Evolutionary conservation across 108 stramenopile genomes (phyloP).

Genomic region (Cylindrotheca closterium): DNA sequence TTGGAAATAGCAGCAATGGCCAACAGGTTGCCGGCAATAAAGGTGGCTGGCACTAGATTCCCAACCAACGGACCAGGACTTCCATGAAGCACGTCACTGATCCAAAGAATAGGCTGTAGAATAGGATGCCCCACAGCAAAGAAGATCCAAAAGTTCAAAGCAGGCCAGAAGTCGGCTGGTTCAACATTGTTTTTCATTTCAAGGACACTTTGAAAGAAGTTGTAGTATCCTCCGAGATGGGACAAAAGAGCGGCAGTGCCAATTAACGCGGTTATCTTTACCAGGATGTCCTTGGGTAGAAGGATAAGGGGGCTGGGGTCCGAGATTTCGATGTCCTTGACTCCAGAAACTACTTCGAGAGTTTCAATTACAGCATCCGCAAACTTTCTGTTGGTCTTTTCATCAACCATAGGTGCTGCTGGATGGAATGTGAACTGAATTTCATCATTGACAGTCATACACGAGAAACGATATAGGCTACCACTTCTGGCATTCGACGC

Average conservation of each 20-base stretch:
- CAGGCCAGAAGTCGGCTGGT: conserved; percentile 74
- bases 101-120: conserved; percentile 85
- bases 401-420: conserved; percentile 66
- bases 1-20: conserved; percentile 64
- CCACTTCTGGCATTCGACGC: conserved; percentile 76
- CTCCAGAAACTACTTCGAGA: conserved; percentile 46
- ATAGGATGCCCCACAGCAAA: conserved; percentile 90
- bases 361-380: conserved; percentile 75
- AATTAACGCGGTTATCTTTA: conserved; percentile 42
- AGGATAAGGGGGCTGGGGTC: conserved; percentile 23
- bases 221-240: conserved; percentile 64
- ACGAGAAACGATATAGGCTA: conserved; percentile 67
- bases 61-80: conserved; percentile 74
- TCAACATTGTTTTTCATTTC: conserved; percentile 79
- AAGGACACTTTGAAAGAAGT: conserved; percentile 64
- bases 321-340: conserved; percentile 1
- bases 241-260: conserved; percentile 53
- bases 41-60: conserved; percentile 73
- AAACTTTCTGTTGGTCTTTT: conserved; percentile 59
- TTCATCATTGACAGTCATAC: conserved; percentile 72
- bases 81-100: conserved; percentile 87
- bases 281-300: conserved; percentile 52
- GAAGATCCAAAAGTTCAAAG: conserved; percentile 92
- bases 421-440: conserved; percentile 84
- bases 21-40: conserved; percentile 66